These are phyloP conservation scores for Brasenia schreberi DNA, from an alignment of 164 flowering plant species.

Conservation along the genomic window DNA sequence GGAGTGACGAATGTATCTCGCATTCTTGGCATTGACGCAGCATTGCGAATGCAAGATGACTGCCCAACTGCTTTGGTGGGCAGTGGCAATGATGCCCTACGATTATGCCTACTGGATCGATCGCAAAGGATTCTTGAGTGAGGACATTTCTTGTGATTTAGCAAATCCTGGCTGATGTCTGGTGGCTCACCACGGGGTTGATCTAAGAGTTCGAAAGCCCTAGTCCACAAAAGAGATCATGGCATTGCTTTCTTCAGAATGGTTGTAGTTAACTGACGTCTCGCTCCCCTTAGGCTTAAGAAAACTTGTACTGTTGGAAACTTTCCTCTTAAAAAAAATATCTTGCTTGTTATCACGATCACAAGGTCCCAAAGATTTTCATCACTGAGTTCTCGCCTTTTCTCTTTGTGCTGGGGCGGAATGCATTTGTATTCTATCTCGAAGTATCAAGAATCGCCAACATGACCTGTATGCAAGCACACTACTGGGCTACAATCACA, in stretches of 20 bases:
- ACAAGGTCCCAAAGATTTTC: slow-evolving; percentile 61
- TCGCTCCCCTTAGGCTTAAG: slow-evolving; percentile 24
- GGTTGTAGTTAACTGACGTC: slow-evolving; percentile 5
- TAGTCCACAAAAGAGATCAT: background rate
- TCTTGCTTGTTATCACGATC: slow-evolving; percentile 44
- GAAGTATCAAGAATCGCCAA: slow-evolving; percentile 35
- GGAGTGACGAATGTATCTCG: slow-evolving; percentile 10
- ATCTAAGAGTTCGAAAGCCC: background rate
- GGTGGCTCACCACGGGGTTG: background rate
- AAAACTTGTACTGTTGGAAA: slow-evolving; percentile 19
- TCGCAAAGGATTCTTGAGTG: slow-evolving; percentile 2
- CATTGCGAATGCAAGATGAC: background rate
- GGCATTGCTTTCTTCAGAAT: background rate
- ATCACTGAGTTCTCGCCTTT: slow-evolving; percentile 42
- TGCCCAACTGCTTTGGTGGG: slow-evolving; percentile 21
- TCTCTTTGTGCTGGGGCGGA: slow-evolving; percentile 19
- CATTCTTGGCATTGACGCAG: background rate
- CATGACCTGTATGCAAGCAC: slow-evolving; percentile 1
- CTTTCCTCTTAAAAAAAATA: slow-evolving; percentile 29
- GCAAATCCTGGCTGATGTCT: background rate
- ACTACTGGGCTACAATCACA: background rate
- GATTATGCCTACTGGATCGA: slow-evolving; percentile 19
- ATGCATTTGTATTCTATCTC: slow-evolving; percentile 27
- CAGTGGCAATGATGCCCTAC: slow-evolving; percentile 75
- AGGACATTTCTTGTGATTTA: background rate